Evolutionary conservation across 2,329 filamentous ascomycete species (phyloP).

Genomic region (Trichoderma oligosporum): DNA sequence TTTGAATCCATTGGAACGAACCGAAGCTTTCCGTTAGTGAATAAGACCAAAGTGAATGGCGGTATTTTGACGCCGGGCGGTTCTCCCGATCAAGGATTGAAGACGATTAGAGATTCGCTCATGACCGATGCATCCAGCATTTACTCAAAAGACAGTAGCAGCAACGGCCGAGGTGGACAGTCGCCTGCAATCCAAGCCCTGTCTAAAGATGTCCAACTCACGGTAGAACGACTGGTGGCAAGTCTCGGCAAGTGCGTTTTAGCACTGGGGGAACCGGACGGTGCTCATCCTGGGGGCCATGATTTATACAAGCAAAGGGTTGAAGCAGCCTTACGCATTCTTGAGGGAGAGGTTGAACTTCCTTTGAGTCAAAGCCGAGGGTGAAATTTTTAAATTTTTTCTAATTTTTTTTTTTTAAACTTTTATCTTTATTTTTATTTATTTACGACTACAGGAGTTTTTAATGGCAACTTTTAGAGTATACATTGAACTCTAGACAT

Average conservation of each 20-base stretch:
- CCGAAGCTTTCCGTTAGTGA: constrained; percentile 60
- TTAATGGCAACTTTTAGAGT: background rate
- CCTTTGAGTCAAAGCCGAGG: background rate
- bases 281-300: constrained; percentile 54
- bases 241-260: constrained; percentile 59
- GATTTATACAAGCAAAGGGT: constrained; percentile 66
- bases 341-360: constrained; percentile 56
- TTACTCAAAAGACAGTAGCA: constrained; percentile 34
- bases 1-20: constrained; percentile 57
- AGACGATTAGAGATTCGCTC: constrained; percentile 46
- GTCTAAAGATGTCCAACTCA: constrained; percentile 53
- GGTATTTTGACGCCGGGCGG: constrained; percentile 47
- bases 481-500: background rate
- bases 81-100: constrained; percentile 49
- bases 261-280: constrained; percentile 52
- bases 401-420: too few species aligned
- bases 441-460: background rate
- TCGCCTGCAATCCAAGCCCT: constrained; percentile 46
- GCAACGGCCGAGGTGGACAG: constrained; percentile 27
- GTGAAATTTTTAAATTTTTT: too few species aligned
- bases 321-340: constrained; percentile 67
- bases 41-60: constrained; percentile 45
- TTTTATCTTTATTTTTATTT: too few species aligned
- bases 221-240: constrained; percentile 58
- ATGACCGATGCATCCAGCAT: constrained; percentile 46